Evolutionary conservation across 1,139 yeast genomes (phyloP).

Genomic region (Yamadazyma membranifaciens): DNA sequence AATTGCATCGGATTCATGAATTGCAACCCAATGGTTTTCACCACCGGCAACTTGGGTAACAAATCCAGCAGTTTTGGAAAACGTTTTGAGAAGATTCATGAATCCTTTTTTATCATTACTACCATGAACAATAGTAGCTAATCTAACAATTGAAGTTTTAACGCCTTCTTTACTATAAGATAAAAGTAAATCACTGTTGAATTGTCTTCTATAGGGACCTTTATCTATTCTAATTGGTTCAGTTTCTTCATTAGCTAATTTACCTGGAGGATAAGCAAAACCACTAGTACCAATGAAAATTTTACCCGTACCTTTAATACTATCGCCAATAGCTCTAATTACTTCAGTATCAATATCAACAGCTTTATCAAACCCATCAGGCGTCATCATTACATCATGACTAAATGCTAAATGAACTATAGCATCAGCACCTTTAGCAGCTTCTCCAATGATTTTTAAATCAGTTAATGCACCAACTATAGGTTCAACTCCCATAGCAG

Average conservation of each 20-base stretch:
- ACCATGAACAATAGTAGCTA: constrained; percentile 30
- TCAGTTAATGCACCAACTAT: constrained; percentile 25
- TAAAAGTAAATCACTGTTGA: constrained; percentile 6
- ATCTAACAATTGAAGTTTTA: constrained; percentile 17
- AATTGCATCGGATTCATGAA: constrained; percentile 27
- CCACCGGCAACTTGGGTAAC: constrained; percentile 22
- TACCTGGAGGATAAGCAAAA: constrained; percentile 2
- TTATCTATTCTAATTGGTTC: not conserved
- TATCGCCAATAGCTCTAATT: constrained; percentile 20
- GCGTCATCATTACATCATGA: constrained; percentile 11
- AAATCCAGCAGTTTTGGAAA: constrained; percentile 15
- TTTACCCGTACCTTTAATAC: constrained; percentile 21
- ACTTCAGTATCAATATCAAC: constrained; percentile 19
- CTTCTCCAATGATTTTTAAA: constrained; percentile 20
- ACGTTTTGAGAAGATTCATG: constrained; percentile 12
- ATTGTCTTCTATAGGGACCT: constrained; percentile 1
- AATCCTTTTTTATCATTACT: constrained; percentile 18
- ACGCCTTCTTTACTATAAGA: constrained; percentile 19
- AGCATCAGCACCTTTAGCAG: constrained; percentile 27
- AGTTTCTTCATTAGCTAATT: not conserved
- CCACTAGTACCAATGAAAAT: constrained; percentile 19
- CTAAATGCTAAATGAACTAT: constrained; percentile 30
- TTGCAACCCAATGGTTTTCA: constrained; percentile 25
- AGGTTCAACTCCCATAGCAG: constrained; percentile 18
- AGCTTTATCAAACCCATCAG: constrained; percentile 5